Evolutionary conservation across 2,329 filamentous ascomycete species (phyloP).

Genomic region (Elsinoe arachidis): DNA sequence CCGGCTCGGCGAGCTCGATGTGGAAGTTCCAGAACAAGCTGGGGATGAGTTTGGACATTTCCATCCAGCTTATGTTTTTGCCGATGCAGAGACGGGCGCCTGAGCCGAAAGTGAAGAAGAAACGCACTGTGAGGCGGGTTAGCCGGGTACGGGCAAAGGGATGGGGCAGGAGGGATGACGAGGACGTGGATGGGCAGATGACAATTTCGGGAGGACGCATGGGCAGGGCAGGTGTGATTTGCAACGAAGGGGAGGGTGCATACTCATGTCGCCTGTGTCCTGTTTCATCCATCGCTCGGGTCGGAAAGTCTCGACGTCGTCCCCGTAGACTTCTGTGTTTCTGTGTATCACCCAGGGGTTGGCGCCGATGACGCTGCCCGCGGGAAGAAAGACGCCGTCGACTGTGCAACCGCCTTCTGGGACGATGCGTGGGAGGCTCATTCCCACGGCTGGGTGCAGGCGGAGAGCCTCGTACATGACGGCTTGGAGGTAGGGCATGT

Average conservation of each 20-base stretch:
- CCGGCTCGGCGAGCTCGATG: constrained; percentile 26
- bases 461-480: constrained; percentile 38
- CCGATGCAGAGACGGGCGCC: constrained; percentile 25
- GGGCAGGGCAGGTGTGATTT: background rate
- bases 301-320: constrained; percentile 27
- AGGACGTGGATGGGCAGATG: background rate
- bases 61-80: constrained; percentile 29
- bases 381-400: constrained; percentile 27
- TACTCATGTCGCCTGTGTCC: constrained; percentile 18
- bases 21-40: constrained; percentile 30
- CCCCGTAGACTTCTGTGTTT: constrained; percentile 23
- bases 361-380: constrained; percentile 23
- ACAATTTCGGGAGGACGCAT: background rate
- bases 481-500: constrained; percentile 35
- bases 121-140: constrained; percentile 19
- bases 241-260: background rate
- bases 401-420: constrained; percentile 32
- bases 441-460: constrained; percentile 35
- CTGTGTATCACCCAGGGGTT: constrained; percentile 30
- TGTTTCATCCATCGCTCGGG: constrained; percentile 30
- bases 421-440: constrained; percentile 31
- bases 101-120: constrained; percentile 30
- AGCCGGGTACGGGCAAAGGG: background rate
- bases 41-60: constrained; percentile 29
- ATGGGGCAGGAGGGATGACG: background rate